Percentiles rank a stretch among this genome's conserved stretches.
Conservation (phyloP, 345 rosid species). For the Dovyalis caffra region DNA sequence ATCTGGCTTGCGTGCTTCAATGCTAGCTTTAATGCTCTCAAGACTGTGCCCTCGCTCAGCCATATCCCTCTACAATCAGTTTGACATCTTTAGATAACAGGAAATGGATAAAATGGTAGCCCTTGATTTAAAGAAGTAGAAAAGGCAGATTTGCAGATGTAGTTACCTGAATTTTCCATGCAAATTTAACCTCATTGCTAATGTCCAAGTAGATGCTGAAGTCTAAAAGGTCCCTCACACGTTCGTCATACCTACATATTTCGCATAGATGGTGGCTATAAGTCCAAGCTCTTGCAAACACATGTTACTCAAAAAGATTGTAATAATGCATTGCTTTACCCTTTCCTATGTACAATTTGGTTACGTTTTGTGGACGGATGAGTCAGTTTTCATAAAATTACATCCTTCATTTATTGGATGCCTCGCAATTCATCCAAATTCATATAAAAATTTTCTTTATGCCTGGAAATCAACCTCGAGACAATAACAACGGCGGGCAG, state of each 20-base stretch:
- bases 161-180: slow-evolving; percentile 67
- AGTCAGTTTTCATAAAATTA: neutral
- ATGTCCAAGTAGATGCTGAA: slow-evolving; percentile 97
- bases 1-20: slow-evolving; percentile 93
- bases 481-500: no score
- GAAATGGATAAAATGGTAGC: neutral
- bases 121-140: neutral
- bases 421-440: neutral
- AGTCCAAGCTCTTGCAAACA: neutral
- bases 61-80: slow-evolving; percentile 79
- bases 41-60: slow-evolving; percentile 99
- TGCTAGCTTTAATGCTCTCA: slow-evolving; percentile 97
- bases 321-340: neutral
- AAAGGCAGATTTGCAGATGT: no score
- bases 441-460: neutral
- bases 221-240: slow-evolving; percentile 86
- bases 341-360: neutral
- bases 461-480: no score
- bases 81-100: neutral
- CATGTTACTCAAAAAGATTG: neutral
- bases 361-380: no score
- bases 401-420: neutral
- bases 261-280: neutral
- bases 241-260: slow-evolving; percentile 67
- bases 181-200: slow-evolving; percentile 95